Base-by-base conservation (phyloP, 2,329 filamentous ascomycete species). In the Pyricularia sp. region DNA sequence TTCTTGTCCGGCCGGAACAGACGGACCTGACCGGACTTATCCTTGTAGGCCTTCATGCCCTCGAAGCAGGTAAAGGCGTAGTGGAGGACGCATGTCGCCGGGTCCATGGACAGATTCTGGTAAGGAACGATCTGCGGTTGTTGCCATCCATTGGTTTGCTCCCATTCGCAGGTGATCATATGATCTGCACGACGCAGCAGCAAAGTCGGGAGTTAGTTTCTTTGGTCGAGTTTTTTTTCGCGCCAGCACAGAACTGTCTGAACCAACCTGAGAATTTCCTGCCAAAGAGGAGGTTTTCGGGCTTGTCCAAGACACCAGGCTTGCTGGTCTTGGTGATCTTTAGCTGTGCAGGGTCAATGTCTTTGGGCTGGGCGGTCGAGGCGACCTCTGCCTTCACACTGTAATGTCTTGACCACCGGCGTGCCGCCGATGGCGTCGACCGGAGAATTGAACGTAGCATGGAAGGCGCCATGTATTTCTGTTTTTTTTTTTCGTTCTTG, bases 21-120 rank as follows among this genome's bases (percentile, higher is more conserved):
- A 69, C 94, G 90, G 73, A 97, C 87, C 70, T 89, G 82, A 74
- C 92, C 92, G 63, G 87, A 78, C 75, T 86, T 88, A 82, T 97
- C 93, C 81, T 94, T 96, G 86, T 99, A 99, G 70, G 95, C 95
- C 84, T 99, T 99, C 93, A 98, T 97, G 74, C 95, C 95, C 84
- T 99, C 95, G 81, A 99, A 99, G 79, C 92, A 95, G 80, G 96
- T 92, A 77, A 98, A 98, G 66, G 93, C 95, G 81, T 99, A 99
- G 86, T 99, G 95, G 82, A 99, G 94, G 71, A 98, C 95, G 82
- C 94, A 98, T 42, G 93, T 95, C 63, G 95, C 93, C 30, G 95
- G 95, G 79, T 98, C 95, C 75, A 99, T 90, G 64, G 92, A 94
- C 74, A 99, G 92, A 82, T 97, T 97, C 81, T 97, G 93, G 84